These are phyloP conservation scores for Colletotrichum graminicola DNA, from an alignment of 2,329 filamentous ascomycete species.

Conservation along the genomic window DNA sequence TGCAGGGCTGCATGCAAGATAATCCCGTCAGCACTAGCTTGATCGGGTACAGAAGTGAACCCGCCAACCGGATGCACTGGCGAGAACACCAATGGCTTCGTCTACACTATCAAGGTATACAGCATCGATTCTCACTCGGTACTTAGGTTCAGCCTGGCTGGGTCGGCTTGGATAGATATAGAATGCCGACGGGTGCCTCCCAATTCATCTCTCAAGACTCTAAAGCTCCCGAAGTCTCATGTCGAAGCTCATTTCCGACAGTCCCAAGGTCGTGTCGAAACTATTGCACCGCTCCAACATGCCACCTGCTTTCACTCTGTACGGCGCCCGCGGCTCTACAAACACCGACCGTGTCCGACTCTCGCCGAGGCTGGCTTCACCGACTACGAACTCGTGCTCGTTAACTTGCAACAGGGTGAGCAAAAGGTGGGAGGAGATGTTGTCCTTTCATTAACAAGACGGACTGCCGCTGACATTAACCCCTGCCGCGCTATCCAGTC, in stretches of 20 bases:
- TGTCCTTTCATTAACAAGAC: background rate
- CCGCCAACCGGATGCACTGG: conserved; percentile 47
- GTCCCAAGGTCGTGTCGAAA: conserved; percentile 46
- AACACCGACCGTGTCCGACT: conserved; percentile 58
- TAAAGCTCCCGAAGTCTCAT: conserved; percentile 44
- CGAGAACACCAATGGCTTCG: background rate
- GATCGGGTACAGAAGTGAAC: conserved; percentile 50
- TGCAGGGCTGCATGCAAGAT: no score
- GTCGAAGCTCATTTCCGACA: conserved; percentile 47
- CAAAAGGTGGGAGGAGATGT: conserved; percentile 53
- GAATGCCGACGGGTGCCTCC: background rate
- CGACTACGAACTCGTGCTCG: conserved; percentile 54
- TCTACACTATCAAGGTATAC: no score
- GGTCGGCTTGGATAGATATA: background rate
- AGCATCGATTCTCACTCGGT: background rate
- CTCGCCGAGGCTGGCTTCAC: conserved; percentile 59
- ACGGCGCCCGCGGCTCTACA: conserved; percentile 55
- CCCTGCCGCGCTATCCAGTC: conserved; percentile 47
- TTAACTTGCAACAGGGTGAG: conserved; percentile 56
- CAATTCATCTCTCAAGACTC: background rate
- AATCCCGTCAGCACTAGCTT: conserved; percentile 43
- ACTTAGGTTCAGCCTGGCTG: background rate
- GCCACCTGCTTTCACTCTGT: conserved; percentile 56
- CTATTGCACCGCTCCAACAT: conserved; percentile 51
- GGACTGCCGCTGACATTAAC: conserved; percentile 43